These are phyloP conservation scores for Filobasidium wieringae DNA, from an alignment of 768 basidiomycete species.

Conservation along the genomic window DNA sequence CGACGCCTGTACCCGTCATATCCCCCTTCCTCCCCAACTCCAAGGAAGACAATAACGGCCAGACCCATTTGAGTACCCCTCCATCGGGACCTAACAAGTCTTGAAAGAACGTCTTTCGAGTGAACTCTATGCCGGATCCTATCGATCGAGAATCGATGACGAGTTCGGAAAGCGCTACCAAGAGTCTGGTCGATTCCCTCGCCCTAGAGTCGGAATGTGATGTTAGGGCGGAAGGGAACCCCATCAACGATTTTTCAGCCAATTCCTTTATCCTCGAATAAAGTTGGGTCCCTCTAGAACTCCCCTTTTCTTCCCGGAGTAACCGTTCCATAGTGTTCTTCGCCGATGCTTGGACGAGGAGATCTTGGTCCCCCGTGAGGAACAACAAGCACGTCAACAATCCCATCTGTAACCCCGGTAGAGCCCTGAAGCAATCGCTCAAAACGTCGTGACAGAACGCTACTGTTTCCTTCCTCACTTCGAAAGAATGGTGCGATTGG, in stretches of 20 bases:
- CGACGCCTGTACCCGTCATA: slow-evolving; percentile 15
- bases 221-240: slow-evolving; percentile 13
- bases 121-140: slow-evolving; percentile 49
- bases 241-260: slow-evolving; percentile 13
- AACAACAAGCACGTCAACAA: not conserved
- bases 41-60: slow-evolving; percentile 68
- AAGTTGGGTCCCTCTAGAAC: no score
- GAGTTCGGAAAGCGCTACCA: slow-evolving; percentile 7
- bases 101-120: slow-evolving; percentile 38
- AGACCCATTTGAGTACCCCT: slow-evolving; percentile 85
- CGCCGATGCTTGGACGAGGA: not conserved
- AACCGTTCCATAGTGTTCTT: not conserved
- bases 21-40: slow-evolving; percentile 51
- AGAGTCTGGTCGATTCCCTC: not conserved
- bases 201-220: not conserved
- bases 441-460: slow-evolving; percentile 15
- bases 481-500: slow-evolving; percentile 23
- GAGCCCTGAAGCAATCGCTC: slow-evolving; percentile 32
- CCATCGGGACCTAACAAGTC: slow-evolving; percentile 67
- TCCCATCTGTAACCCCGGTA: slow-evolving; percentile 29
- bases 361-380: not conserved
- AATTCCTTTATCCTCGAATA: not conserved
- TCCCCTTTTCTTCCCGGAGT: no score
- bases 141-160: slow-evolving; percentile 19
- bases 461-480: slow-evolving; percentile 15